A percentile compares a stretch with the other conserved stretches of the same genome.
phyloP scores from a whole-genome alignment of 108 stramenopile species.

The Craspedostauros australis region DNA sequence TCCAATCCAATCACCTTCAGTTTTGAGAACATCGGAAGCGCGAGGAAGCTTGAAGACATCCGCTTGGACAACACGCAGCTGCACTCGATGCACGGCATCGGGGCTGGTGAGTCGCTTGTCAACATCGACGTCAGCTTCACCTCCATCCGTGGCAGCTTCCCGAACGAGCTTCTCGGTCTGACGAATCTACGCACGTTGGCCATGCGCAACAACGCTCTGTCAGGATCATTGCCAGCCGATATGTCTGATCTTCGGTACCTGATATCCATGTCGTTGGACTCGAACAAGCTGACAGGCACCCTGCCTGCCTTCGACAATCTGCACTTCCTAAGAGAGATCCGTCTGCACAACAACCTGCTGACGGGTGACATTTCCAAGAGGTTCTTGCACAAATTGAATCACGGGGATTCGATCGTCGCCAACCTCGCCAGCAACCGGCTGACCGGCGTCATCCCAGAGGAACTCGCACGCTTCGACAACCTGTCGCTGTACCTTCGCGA shows the following conservation, averaged over 20 bases:
- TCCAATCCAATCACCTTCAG: conserved; percentile 73
- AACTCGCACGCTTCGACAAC: conserved; percentile 26
- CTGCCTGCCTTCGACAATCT: conserved; percentile 34
- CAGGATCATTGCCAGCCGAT: conserved; percentile 17
- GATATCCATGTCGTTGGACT: neutral
- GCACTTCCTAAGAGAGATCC: conserved; percentile 12
- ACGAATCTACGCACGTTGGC: conserved; percentile 32
- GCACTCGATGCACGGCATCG: conserved; percentile 58
- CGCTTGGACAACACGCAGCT: conserved; percentile 73
- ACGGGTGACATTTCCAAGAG: conserved; percentile 7
- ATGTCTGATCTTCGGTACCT: conserved; percentile 11
- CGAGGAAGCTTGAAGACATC: conserved; percentile 52
- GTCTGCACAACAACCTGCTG: conserved; percentile 20
- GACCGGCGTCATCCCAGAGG: conserved; percentile 29
- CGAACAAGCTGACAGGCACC: conserved; percentile 9
- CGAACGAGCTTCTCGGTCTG: conserved; percentile 28
- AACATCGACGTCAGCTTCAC: conserved; percentile 63
- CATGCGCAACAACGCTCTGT: conserved; percentile 37
- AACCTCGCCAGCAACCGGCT: conserved; percentile 45
- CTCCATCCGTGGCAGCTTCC: conserved; percentile 40
- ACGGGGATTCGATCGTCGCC: conserved; percentile 17
- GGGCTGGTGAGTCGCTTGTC: conserved; percentile 39
- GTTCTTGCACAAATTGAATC: conserved; percentile 13
- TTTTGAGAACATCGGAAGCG: conserved; percentile 72
- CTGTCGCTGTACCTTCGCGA: conserved; percentile 40